A percentile compares a stretch with the other conserved stretches of the same genome.
These are phyloP conservation scores for Pontederia paniculata DNA, from an alignment of 176 grass and related monocot genomes.

Conservation along the genomic window DNA sequence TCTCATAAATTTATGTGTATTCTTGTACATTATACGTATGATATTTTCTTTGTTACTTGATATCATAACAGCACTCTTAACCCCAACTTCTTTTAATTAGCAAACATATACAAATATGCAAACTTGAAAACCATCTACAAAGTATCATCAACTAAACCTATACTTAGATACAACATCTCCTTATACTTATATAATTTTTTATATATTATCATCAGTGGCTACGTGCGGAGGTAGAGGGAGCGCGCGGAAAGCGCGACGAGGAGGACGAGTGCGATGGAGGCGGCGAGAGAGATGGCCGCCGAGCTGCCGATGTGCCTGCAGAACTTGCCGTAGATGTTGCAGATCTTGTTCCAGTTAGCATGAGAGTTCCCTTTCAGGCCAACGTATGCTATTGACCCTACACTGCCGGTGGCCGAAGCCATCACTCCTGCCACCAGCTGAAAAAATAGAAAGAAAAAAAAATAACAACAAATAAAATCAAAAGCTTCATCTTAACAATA, in stretches of 20 bases:
- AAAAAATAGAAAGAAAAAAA: background rate
- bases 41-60: too few relatives aligned
- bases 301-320: constrained; percentile 42
- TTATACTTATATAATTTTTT: too few relatives aligned
- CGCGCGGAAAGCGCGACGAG: constrained; percentile 37
- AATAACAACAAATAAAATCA: background rate
- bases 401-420: constrained; percentile 63
- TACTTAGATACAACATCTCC: too few relatives aligned
- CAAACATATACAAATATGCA: too few relatives aligned
- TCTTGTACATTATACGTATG: too few relatives aligned
- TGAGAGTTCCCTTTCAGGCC: constrained; percentile 65
- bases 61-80: too few relatives aligned
- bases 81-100: too few relatives aligned
- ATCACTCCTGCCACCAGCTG: constrained; percentile 53
- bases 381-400: constrained; percentile 42
- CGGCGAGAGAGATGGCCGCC: constrained; percentile 23
- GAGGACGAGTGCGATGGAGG: constrained; percentile 38
- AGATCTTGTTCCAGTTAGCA: constrained; percentile 48
- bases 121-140: too few relatives aligned
- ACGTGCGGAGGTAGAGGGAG: constrained; percentile 45
- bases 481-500: background rate
- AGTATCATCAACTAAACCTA: too few relatives aligned
- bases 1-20: too few relatives aligned
- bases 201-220: constrained; percentile 8
- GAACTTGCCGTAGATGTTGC: constrained; percentile 44